Base-by-base conservation (phyloP, 345 rosid species). In the Limnanthes douglasii region DNA sequence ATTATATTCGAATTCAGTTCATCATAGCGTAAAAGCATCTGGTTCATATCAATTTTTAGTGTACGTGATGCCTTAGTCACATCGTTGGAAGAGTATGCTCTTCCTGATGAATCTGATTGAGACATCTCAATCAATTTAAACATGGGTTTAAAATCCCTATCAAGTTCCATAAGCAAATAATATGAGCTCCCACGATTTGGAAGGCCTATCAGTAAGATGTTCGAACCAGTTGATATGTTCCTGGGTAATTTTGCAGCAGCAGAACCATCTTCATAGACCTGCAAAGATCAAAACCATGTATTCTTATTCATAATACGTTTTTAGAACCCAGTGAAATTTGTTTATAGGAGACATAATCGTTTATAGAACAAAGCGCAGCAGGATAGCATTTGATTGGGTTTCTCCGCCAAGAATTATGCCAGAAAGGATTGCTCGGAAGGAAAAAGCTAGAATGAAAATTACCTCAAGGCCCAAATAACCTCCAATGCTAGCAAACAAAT, bases 381-480 rank as follows among this genome's bases (percentile, higher is more conserved):
- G n/a, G n/a, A n/a, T n/a, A n/a, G n/a, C n/a, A n/a, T n/a, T n/a
- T n/a, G n/a, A n/a, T n/a, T n/a, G n/a, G n/a, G n/a, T n/a, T n/a
- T n/a, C n/a, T n/a, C n/a, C n/a, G n/a, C n/a, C n/a, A n/a, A n/a
- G n/a, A n/a, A n/a, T n/a, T n/a, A n/a, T n/a, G n/a, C n/a, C n/a
- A n/a, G n/a, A n/a, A n/a, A n/a, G n/a, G n/a, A n/a, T n/a, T n/a
- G n/a, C n/a, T n/a, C n/a, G n/a, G n/a, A n/a, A 43, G 32, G 17
- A 35, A 30, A 16, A 43, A 21, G 14, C 15, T 11, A 4, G 7
- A 23, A 31, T 22, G 28, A 31, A 10, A 22, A 36, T 42, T 70
- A 81, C 99, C 92, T 70, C 75, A n/a, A 92, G 96, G 55, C 96
- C 99, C 56, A 92, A 70, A 48, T 80, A 92, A 50, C 78, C 75